Base-by-base conservation (phyloP, 139 green algal species). In the Chlamydomonas sp. region DNA sequence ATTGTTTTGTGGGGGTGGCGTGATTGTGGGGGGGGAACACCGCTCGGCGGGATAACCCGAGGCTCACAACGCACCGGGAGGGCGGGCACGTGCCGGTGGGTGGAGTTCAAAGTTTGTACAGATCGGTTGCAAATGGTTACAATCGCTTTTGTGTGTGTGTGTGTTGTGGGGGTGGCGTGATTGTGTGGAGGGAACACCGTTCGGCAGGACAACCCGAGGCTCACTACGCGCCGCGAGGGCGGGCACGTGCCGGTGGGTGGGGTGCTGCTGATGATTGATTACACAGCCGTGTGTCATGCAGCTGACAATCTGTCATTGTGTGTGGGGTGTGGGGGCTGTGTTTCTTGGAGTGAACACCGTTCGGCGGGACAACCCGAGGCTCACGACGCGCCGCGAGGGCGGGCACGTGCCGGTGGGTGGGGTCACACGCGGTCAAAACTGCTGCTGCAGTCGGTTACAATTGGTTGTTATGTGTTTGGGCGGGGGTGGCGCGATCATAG, bases 41-140 rank as follows among this genome's bases (percentile, higher is more conserved):
- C 20, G 83, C 92, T 64, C 83, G 95, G 22, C 74, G 88, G 0
- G 95, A 99, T 79, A 95, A 99, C 79, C 95, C 95, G 16, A 83
- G 84, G 29, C 85, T 99, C 16, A 99, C 95, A 1, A 98, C 92
- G 5, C 85, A 95, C 10, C 67, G 47, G 8, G 87, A 97, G 50
- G 73, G 75, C 10, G 95, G 93, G 20, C 90, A 97, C 78, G 74
- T 83, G 35, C 95, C 95, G 1, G 75, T 81, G 10, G 82, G 95
- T 5, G 85, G 59, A 71, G 16, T 16, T 28, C 57, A 34, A 33
- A 65, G 10, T 29, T 22, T 65, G 57, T 65, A 28, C 10, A 28
- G 57, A 22, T 65, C 57, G 22, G 57, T 28, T 65, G 16, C 61
- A 74, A 62, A 65, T 8, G 24, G 68, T n/a, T n/a, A n/a, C n/a